These are phyloP conservation scores for Fusarium sp. DNA, from an alignment of 2,329 filamentous ascomycete genomes.

Conservation along the genomic window DNA sequence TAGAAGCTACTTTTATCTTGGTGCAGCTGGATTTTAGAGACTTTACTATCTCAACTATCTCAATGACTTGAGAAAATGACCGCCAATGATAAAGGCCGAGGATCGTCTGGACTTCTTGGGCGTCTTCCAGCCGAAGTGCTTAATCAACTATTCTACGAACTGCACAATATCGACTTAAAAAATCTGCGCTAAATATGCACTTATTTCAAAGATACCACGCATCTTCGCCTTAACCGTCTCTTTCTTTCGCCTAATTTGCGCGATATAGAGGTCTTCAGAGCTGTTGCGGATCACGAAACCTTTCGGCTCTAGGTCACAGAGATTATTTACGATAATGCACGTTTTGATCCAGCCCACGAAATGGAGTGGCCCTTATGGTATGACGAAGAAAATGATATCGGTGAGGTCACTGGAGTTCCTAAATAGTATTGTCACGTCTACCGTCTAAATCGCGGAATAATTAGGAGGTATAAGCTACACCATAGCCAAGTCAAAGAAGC, in stretches of 20 bases:
- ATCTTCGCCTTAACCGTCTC: conserved; percentile 8
- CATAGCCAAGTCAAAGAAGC: not conserved
- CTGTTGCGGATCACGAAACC: conserved; percentile 26
- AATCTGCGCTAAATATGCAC: conserved; percentile 2
- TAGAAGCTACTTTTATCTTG: not conserved
- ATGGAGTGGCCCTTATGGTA: not conserved
- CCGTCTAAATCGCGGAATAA: fast-evolving
- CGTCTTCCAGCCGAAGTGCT: not conserved
- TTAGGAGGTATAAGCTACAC: not conserved
- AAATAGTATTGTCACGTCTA: not conserved
- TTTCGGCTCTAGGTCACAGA: conserved; percentile 19
- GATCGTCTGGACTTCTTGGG: not conserved
- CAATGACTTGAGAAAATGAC: not conserved
- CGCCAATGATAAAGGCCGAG: not conserved
- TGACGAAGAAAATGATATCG: not conserved
- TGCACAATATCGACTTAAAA: conserved; percentile 10
- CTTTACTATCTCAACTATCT: not conserved
- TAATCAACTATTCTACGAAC: not conserved
- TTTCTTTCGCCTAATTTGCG: conserved; percentile 29
- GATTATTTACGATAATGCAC: conserved; percentile 36
- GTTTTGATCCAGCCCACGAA: not conserved
- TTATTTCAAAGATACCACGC: not conserved
- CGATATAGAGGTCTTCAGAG: conserved; percentile 29
- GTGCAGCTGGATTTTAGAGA: not conserved
- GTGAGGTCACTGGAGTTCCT: not conserved